These are phyloP conservation scores for Roridomyces roridus DNA, from an alignment of 768 basidiomycete species.

Conservation along the genomic window DNA sequence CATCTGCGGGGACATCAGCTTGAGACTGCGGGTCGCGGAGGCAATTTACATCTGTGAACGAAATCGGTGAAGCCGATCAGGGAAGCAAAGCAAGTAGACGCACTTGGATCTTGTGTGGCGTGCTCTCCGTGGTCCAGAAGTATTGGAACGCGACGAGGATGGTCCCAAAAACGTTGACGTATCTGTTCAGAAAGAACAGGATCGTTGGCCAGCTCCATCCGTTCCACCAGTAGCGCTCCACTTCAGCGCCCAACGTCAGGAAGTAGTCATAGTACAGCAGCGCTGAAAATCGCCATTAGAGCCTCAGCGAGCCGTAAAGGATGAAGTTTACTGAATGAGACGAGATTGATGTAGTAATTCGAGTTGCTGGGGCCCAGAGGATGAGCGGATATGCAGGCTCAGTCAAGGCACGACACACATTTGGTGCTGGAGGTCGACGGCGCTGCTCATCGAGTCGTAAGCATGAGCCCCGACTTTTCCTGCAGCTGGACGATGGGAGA, in stretches of 20 bases:
- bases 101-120: not conserved
- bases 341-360: constrained; percentile 12
- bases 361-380: constrained; percentile 1
- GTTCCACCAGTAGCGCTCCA: constrained; percentile 16
- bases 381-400: not conserved
- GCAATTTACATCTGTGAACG: not conserved
- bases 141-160: constrained; percentile 14
- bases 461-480: not conserved
- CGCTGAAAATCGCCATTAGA: not conserved
- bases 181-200: constrained; percentile 19
- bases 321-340: not conserved
- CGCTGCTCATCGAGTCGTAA: constrained; percentile 14
- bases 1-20: not conserved
- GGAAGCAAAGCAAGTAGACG: not conserved
- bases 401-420: constrained; percentile 1
- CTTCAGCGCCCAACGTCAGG: constrained; percentile 14
- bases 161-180: constrained; percentile 8
- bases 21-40: not conserved
- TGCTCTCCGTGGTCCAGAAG: constrained; percentile 17
- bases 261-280: constrained; percentile 22
- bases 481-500: not conserved
- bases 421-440: not conserved
- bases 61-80: not conserved
- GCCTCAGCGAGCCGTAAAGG: not conserved
- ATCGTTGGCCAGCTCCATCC: not conserved